phyloP scores from a whole-genome alignment of 1,284 basidiomycete genomes.

The Naganishia sp. region DNA sequence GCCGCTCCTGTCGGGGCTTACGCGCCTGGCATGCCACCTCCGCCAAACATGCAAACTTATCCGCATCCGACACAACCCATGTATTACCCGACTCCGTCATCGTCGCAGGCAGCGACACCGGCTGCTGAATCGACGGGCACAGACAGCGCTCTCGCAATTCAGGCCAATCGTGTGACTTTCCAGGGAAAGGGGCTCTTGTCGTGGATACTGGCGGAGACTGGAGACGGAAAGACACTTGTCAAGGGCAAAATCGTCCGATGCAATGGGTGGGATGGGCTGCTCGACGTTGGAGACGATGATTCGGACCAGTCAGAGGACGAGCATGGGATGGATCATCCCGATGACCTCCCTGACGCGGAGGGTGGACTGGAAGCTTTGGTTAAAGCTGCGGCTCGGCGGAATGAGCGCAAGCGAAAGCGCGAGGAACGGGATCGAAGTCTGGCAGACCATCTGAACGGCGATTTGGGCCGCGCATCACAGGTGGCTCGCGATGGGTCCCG shows the following conservation, averaged over 20 bases:
- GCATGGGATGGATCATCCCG: not conserved
- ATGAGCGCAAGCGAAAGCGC: constrained; percentile 12
- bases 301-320: constrained; percentile 18
- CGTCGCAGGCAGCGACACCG: not conserved
- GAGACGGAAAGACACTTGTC: constrained; percentile 30
- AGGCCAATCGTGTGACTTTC: constrained; percentile 10
- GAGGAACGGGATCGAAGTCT: constrained; percentile 2
- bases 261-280: constrained; percentile 19
- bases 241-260: constrained; percentile 30
- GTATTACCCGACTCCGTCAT: not conserved
- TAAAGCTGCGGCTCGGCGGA: constrained; percentile 22
- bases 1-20: not conserved
- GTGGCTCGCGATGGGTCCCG: not conserved
- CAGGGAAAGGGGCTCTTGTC: constrained; percentile 34
- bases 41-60: constrained; percentile 6
- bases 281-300: constrained; percentile 2
- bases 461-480: not conserved
- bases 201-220: constrained; percentile 27
- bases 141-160: constrained; percentile 7
- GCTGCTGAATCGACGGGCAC: not conserved
- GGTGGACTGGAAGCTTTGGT: constrained; percentile 33
- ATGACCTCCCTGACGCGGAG: constrained; percentile 11
- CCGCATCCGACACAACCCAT: constrained; percentile 6
- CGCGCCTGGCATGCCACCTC: not conserved
- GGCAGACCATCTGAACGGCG: not conserved